Percentiles rank a stretch among this genome's conserved stretches.
These are phyloP conservation scores for Volutella citrinella DNA, from an alignment of 2,329 filamentous ascomycete genomes.

Conservation along the genomic window DNA sequence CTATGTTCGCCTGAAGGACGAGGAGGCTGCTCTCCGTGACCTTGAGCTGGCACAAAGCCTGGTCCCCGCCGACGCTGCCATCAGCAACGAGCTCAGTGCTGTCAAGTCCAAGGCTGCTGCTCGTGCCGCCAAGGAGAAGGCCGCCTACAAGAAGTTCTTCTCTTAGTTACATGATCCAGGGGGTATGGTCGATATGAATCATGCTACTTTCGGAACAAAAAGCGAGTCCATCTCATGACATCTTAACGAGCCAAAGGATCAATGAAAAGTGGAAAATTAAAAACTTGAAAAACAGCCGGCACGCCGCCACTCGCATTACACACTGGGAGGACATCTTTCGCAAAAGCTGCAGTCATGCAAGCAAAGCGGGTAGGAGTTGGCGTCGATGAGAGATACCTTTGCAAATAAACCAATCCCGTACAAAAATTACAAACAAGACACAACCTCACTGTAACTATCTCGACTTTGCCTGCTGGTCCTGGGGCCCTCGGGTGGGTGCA, in stretches of 20 bases:
- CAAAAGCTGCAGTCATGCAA: slow-evolving; percentile 18
- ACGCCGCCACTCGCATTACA: slow-evolving; percentile 4
- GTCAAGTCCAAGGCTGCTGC: slow-evolving; percentile 75
- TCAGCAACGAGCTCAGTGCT: slow-evolving; percentile 70
- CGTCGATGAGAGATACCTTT: slow-evolving; percentile 30
- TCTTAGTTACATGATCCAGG: no score
- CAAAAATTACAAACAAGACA: no score
- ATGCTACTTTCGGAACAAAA: no score
- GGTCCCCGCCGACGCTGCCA: slow-evolving; percentile 70
- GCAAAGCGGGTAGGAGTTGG: slow-evolving; percentile 27
- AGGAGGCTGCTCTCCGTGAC: slow-evolving; percentile 74
- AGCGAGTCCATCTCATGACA: no score
- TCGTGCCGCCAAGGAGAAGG: slow-evolving; percentile 83
- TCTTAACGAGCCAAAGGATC: no score
- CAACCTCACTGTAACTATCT: no score
- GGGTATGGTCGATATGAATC: no score
- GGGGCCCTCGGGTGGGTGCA: no score
- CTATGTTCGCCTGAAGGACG: slow-evolving; percentile 73
- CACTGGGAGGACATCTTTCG: slow-evolving; percentile 19
- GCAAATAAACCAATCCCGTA: slow-evolving; percentile 21
- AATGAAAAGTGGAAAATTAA: slow-evolving; percentile 14
- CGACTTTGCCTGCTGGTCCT: no score
- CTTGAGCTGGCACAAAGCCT: slow-evolving; percentile 74
- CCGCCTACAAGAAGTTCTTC: slow-evolving; percentile 91
- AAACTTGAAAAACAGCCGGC: slow-evolving; percentile 9